Conservation (phyloP, 176 grass and related monocot species). For the Musa beccarii region DNA sequence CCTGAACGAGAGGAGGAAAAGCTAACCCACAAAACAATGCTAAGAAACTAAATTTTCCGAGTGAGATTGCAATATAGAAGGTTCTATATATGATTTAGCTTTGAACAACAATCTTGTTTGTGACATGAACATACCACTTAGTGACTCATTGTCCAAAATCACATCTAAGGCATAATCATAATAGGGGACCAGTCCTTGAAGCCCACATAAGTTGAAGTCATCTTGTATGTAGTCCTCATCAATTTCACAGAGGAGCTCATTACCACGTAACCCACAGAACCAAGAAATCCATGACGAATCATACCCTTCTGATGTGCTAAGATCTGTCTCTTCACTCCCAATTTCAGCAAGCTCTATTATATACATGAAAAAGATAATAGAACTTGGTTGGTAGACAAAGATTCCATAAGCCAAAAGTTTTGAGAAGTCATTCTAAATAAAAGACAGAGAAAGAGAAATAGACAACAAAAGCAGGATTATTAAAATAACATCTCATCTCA, state of each 20-base stretch:
- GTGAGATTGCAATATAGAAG: not conserved
- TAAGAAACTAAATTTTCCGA: not conserved
- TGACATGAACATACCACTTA: constrained; percentile 4
- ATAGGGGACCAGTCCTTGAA: constrained; percentile 11
- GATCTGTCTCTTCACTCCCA: constrained; percentile 22
- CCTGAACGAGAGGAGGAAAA: not conserved
- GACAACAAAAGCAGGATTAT: no score
- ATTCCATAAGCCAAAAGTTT: not conserved
- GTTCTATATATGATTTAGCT: not conserved
- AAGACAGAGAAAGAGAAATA: no score
- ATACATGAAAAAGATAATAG: not conserved
- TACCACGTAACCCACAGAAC: constrained; percentile 23
- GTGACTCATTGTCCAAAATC: constrained; percentile 23
- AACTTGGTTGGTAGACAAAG: not conserved
- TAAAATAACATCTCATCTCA: no score
- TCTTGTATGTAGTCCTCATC: constrained; percentile 28
- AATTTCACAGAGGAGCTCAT: constrained; percentile 25
- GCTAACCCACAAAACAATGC: not conserved
- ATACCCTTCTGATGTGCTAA: constrained; percentile 19
- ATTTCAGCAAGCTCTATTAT: constrained; percentile 7
- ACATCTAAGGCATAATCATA: constrained; percentile 25
- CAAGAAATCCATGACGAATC: constrained; percentile 27
- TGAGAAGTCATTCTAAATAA: not conserved
- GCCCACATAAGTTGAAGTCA: constrained; percentile 24
- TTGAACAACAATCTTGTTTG: not conserved